Conservation (phyloP, 192 early-diverging fungal species). For the Coemansia sp. region DNA sequence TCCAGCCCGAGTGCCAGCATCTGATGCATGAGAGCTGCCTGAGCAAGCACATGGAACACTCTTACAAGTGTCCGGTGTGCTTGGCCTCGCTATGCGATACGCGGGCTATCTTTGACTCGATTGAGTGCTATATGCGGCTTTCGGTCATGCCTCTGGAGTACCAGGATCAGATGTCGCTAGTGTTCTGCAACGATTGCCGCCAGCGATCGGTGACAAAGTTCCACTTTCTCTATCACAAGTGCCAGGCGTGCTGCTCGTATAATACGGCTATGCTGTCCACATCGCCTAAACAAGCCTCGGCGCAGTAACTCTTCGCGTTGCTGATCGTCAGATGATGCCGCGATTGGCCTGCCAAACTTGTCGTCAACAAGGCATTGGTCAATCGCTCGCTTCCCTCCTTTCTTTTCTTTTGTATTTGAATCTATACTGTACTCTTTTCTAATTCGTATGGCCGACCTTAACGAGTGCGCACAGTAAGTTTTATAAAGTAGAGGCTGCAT, state of each 20-base stretch:
- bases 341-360: conserved; percentile 1
- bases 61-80: conserved; percentile 95
- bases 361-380: conserved; percentile 1
- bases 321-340: neutral
- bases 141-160: conserved; percentile 93
- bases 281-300: neutral
- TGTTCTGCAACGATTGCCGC: conserved; percentile 97
- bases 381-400: neutral
- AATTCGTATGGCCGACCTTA: conserved; percentile 23
- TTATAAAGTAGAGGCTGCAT: neutral
- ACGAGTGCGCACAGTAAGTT: conserved; percentile 48
- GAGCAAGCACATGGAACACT: conserved; percentile 77
- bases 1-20: conserved; percentile 75
- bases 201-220: conserved; percentile 78
- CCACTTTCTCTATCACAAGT: conserved; percentile 97
- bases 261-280: conserved; percentile 67
- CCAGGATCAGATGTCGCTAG: conserved; percentile 61
- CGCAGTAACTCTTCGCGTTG: neutral
- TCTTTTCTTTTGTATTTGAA: neutral
- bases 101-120: conserved; percentile 72
- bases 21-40: conserved; percentile 88
- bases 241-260: conserved; percentile 78
- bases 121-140: conserved; percentile 74
- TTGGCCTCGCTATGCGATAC: conserved; percentile 88
- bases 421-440: neutral